phyloP scores from a whole-genome alignment of 2,329 filamentous ascomycete species.

The Emergomyces pasteurianus region DNA sequence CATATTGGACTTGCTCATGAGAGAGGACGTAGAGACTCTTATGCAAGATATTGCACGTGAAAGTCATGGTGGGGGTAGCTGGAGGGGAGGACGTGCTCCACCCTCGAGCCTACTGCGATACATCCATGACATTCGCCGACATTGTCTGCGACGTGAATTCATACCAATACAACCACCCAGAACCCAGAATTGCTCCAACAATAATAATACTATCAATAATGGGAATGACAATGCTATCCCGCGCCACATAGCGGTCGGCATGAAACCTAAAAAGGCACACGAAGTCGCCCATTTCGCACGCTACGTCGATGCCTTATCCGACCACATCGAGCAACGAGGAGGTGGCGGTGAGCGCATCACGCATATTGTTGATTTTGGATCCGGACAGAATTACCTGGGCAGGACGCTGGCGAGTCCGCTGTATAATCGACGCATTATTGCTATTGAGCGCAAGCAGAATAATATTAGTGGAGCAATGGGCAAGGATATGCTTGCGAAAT shows the following conservation, averaged over 20 bases:
- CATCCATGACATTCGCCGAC: conserved; percentile 55
- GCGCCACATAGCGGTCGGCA: conserved; percentile 66
- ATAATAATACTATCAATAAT: conserved; percentile 32
- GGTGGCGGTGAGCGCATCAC: conserved; percentile 44
- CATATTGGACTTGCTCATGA: conserved; percentile 68
- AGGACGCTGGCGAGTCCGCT: conserved; percentile 72
- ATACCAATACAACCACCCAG: conserved; percentile 18
- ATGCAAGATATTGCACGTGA: conserved; percentile 16
- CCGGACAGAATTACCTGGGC: conserved; percentile 91
- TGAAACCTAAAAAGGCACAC: conserved; percentile 93
- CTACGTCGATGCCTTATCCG: conserved; percentile 60
- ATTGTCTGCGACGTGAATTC: conserved; percentile 56
- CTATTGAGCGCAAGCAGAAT: conserved; percentile 74
- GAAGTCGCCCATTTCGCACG: conserved; percentile 86
- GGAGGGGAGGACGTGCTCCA: conserved; percentile 34
- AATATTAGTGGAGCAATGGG: conserved; percentile 77
- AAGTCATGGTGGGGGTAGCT: conserved; percentile 18
- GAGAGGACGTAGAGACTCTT: conserved; percentile 53
- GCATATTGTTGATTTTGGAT: conserved; percentile 91
- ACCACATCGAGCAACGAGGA: conserved; percentile 40
- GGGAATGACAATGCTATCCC: conserved; percentile 38
- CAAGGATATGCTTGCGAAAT: conserved; percentile 70
- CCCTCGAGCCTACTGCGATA: conserved; percentile 59
- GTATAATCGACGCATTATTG: conserved; percentile 77
- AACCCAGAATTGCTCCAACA: background rate